Evolutionary conservation across 2,329 filamentous ascomycete genomes (phyloP).

Genomic region (Fusarium pseudocircinatum): DNA sequence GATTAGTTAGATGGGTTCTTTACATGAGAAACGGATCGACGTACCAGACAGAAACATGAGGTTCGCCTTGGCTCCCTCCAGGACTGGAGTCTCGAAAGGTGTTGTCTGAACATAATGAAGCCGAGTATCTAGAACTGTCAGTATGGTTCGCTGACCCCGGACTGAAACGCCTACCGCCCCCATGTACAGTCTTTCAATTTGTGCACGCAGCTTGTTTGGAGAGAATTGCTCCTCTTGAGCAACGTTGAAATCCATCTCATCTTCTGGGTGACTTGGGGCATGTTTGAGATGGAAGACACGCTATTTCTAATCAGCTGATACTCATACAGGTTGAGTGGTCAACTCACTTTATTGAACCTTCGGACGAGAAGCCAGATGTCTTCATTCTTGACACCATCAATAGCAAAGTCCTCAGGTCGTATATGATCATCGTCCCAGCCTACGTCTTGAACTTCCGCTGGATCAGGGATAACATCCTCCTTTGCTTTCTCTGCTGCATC

Average conservation of each 20-base stretch:
- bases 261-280: background rate
- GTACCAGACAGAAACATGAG: conserved; percentile 9
- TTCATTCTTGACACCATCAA: conserved; percentile 4
- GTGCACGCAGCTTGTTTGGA: conserved; percentile 80
- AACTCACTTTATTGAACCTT: conserved; percentile 20
- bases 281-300: conserved; percentile 21
- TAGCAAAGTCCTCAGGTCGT: background rate
- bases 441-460: background rate
- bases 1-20: no score
- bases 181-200: conserved; percentile 81
- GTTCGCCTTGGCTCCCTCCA: conserved; percentile 79
- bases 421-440: background rate
- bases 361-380: conserved; percentile 20
- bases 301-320: background rate
- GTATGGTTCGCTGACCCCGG: background rate
- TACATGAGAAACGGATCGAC: fast-evolving
- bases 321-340: fast-evolving
- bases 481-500: fast-evolving
- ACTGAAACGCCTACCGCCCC: conserved; percentile 67
- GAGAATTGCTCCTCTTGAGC: conserved; percentile 83
- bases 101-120: conserved; percentile 57
- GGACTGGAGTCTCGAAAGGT: conserved; percentile 76
- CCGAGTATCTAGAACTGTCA: background rate
- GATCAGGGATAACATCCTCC: fast-evolving
- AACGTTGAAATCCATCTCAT: conserved; percentile 20